Base-by-base conservation (phyloP, 2,329 filamentous ascomycete species). In the Cordyceps javanica region DNA sequence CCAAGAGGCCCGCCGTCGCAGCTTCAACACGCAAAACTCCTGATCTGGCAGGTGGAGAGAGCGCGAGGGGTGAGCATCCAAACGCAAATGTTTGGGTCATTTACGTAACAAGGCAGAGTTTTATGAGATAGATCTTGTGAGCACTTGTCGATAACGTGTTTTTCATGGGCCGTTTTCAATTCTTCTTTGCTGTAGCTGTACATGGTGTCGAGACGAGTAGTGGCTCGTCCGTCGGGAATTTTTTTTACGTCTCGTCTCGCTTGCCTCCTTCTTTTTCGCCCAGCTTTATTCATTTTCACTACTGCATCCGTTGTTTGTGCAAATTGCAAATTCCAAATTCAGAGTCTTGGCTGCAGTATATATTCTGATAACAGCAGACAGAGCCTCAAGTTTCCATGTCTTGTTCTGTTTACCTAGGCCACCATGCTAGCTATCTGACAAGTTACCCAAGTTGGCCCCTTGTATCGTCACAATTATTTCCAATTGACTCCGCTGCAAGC, bases 1-100 rank as follows among this genome's bases (percentile, higher is more conserved):
- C 67, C 78, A 79, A 69, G 78, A 82, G 61, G 74, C 70, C 42
- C 75, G 70, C 64, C 71, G 69, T 50, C 66, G 65, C 55, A 71
- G 68, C 60, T 67, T 70, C 48, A 67, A 68, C 56, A 63, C 61
- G 2, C 30, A 58, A 38, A 25, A 51, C 46, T 56, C 48, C 34
- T 53, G 21, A 38, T 34, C 2, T 10, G 25, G 8, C 26, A 5
- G 39, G 30, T 2, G 4, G 34, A 7, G 32, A 7, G 16, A n/a
- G 41, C 23, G 3, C 32, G 44, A 25, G 46, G 14, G n/a, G 34
- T 21, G 19, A 21, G 14, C 38, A 13, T 36, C 23, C 19, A 23
- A 51, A 26, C 34, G 13, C 19, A 48, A 7, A 2, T 39, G 25
- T n/a, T 36, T 16, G 25, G 23, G 11, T 30, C 42, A 11, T 41